Percentiles rank a stretch among this genome's conserved stretches.
phyloP scores from a whole-genome alignment of 164 flowering plant species.

The Chimonanthus praecox region DNA sequence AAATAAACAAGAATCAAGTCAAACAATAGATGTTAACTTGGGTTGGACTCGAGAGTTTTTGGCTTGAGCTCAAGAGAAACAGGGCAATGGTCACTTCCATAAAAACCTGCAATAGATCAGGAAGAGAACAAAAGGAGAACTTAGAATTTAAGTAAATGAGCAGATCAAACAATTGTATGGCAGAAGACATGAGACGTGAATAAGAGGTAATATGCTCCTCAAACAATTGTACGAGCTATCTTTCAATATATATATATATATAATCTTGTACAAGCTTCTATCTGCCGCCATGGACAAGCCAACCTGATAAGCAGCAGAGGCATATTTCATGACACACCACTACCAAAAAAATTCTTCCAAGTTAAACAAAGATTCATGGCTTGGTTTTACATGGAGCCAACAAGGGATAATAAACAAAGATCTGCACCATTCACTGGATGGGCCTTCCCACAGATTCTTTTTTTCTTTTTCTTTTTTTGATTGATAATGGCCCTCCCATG shows the following conservation, averaged over 20 bases:
- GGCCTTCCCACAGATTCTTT: too few species aligned
- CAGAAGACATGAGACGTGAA: not conserved
- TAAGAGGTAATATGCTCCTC: not conserved
- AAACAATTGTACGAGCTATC: not conserved
- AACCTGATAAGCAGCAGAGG: too few species aligned
- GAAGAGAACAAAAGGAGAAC: not conserved
- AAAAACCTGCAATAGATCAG: slow-evolving; percentile 55
- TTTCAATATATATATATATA: not conserved
- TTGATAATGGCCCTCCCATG: too few species aligned
- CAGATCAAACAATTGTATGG: not conserved
- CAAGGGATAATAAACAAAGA: too few species aligned
- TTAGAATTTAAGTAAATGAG: not conserved
- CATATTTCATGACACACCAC: too few species aligned
- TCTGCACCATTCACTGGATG: too few species aligned
- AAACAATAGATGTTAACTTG: not conserved
- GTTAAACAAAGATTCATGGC: too few species aligned
- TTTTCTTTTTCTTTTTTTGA: too few species aligned
- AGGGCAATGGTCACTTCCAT: slow-evolving; percentile 97
- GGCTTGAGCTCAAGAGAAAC: slow-evolving; percentile 69
- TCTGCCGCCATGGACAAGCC: not conserved
- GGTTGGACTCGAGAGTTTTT: not conserved
- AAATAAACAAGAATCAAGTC: not conserved
- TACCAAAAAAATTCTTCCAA: too few species aligned
- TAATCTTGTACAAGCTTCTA: not conserved
- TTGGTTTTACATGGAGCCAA: too few species aligned